phyloP scores from a whole-genome alignment of 306 rosid species.

The Cucurbita maxima region DNA sequence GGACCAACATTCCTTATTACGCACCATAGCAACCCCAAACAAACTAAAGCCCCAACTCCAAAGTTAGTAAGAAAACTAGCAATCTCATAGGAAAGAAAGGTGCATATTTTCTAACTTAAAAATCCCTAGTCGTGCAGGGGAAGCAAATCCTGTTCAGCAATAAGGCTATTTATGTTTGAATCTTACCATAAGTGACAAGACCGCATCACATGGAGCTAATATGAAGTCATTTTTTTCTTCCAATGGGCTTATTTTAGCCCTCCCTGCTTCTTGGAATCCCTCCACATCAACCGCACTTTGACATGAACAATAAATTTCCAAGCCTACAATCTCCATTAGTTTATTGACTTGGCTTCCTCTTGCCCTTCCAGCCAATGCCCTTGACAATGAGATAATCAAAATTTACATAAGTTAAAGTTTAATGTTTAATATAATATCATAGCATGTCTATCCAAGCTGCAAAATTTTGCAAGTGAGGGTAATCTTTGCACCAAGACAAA shows the following conservation, averaged over 20 bases:
- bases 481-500: no score
- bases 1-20: no score
- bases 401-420: background rate
- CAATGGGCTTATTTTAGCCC: conserved; percentile 14
- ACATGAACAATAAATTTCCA: conserved; percentile 66
- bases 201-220: conserved; percentile 69
- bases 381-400: conserved; percentile 14
- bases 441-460: background rate
- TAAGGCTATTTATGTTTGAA: background rate
- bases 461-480: background rate
- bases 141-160: background rate
- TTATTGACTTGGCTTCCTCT: conserved; percentile 55
- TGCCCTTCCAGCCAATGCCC: conserved; percentile 43
- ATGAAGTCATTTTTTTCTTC: conserved; percentile 35
- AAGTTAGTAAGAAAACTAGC: no score
- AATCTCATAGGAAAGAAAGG: background rate
- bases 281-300: conserved; percentile 25
- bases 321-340: conserved; percentile 50
- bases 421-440: background rate
- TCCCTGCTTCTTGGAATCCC: conserved; percentile 14
- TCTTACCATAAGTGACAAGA: conserved; percentile 62
- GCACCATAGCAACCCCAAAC: no score
- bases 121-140: background rate
- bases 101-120: background rate
- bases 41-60: no score